Percentiles rank a stretch among this genome's conserved stretches.
Evolutionary conservation across 495 filamentous ascomycete genomes (phyloP).

Genomic region (Apodospora peruviana): DNA sequence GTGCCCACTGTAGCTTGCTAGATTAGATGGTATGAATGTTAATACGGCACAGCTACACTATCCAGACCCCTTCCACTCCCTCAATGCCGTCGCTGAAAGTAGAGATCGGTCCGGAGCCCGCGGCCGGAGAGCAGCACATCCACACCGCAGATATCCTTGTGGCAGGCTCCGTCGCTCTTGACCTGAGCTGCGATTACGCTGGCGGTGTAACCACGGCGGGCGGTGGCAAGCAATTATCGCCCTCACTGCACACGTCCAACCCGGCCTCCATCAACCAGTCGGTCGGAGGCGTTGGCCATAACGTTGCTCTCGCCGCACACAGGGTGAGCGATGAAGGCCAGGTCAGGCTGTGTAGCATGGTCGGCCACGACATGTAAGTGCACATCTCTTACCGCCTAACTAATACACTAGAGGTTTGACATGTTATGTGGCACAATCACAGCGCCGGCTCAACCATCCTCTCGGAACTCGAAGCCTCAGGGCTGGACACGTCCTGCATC

Average conservation of each 20-base stretch:
- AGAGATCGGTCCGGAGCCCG: not conserved
- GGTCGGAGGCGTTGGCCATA: constrained; percentile 91
- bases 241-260: constrained; percentile 77
- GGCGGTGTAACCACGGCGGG: constrained; percentile 17
- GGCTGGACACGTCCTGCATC: constrained; percentile 61
- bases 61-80: not conserved
- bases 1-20: too few species aligned
- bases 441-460: constrained; percentile 66
- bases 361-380: constrained; percentile 63
- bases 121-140: constrained; percentile 1
- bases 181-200: constrained; percentile 72
- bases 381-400: not conserved
- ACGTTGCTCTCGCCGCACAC: constrained; percentile 77
- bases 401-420: not conserved
- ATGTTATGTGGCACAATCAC: not conserved
- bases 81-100: not conserved
- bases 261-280: constrained; percentile 72
- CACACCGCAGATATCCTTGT: constrained; percentile 63
- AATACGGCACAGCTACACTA: constrained; percentile 4
- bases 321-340: constrained; percentile 33
- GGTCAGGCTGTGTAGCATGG: constrained; percentile 66
- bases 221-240: constrained; percentile 25
- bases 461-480: constrained; percentile 51
- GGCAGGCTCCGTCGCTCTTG: constrained; percentile 83
- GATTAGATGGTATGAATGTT: not conserved